Base-by-base conservation (phyloP, 495 filamentous ascomycete species). In the Chaetomium tenue region DNA sequence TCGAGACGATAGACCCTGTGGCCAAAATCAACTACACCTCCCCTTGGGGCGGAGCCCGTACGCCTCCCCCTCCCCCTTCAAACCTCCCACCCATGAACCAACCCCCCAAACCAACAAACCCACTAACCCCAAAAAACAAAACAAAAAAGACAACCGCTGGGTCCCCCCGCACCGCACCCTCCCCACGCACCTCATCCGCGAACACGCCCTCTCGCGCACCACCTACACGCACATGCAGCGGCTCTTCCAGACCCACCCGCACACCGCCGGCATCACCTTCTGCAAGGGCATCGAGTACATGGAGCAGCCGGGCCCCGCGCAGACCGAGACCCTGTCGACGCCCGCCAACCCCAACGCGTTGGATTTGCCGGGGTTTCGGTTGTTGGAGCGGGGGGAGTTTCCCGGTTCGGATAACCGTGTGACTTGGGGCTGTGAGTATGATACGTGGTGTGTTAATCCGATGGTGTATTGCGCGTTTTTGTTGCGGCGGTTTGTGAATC, bases 11-110 rank as follows among this genome's bases (percentile, higher is more conserved):
- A 58, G 74, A 77, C 60, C 57, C 73, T 26, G 59, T 61, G 13
- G 51, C 65, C 18, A 83, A 85, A 44, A 78, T 86, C 68, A 83
- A 88, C 78, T 88, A 83, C 74, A 82, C 86, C 59, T 87, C 86
- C 6, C 81, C 84, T 11, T 88, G 86, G 86, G 86, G 79, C n/a
- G 86, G 86, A 6, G 66, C 66, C 47, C 66, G 66, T 68, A 64
- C 5, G 62, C 59, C 8, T 56, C 5, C 12, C 22, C 15, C 12
- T 16, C 6, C 52, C 20, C 12, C 15, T 12, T 47, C 7, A 1
- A 50, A 44, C 15, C 22, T 2, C 28, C 47, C 11, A n/a, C 22
- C 46, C 44, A 18, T 25, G n/a, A n/a, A n/a, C n/a, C n/a, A n/a
- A n/a, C n/a, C 39, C 15, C 47, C 5, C 16, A 22, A 23, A 48